Evolutionary conservation across 768 basidiomycete species (phyloP), one percentile per base, ranked within the genome.

Genomic region (Termitomyces sp.): DNA sequence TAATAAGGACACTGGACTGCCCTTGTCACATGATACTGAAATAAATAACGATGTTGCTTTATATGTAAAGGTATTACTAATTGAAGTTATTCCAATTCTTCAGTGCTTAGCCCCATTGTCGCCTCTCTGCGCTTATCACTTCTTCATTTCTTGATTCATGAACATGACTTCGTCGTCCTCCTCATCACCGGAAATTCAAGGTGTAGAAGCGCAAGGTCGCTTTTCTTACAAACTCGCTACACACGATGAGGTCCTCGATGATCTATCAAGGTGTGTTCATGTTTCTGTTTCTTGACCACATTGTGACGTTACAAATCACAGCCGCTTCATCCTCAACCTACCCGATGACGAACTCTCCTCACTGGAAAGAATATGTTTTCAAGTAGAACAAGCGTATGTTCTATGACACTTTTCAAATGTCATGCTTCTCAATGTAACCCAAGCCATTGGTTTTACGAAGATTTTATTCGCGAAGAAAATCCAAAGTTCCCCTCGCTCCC

Each of bases 391-490:
- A 81, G 97, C 96, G 93, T 98, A 70, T 66, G 94, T 79, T 36
- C 41, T 33, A 61, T 48, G 58, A 54, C 61, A 40, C 51, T 49
- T 60, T 44, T 20, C 26, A 51, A 35, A 57, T 58, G 22, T 0
- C 22, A 38, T 45, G 3, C 53, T 56, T 30, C 48, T 62, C 62
- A 62, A 59, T 44, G 51, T 50, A 20, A 43, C 35, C 35, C 67
- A 14, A 97, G 95, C n/a, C 96, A 98, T 70, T 99, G 96, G 96
- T 99, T 92, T 72, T 99, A 99, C 66, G 97, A 98, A 77, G 97
- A 99, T 71, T 98, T 97, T 65, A 86, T 98, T 62, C 90, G 97
- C 44, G 94, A 95, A 69, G 84, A 90, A 72, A 90, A 94, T 57
- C 86, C 88, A 9, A 83, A 85, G 58, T 86, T 98, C 44, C 96